Conservation (phyloP, 139 green algal species). For the Chlorella ohadii region DNA sequence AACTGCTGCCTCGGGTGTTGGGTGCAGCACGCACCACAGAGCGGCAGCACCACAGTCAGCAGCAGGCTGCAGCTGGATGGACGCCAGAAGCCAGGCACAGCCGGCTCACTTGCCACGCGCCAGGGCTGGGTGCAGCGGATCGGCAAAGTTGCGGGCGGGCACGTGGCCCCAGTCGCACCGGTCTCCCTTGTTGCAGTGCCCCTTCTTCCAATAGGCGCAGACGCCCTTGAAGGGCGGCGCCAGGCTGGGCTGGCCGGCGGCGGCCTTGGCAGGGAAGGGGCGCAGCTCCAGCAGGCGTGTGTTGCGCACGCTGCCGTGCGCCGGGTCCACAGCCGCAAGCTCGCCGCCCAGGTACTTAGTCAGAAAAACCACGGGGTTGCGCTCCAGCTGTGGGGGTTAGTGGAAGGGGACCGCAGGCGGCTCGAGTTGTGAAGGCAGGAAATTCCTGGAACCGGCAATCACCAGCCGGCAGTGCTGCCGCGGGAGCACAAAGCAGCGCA, state of each 20-base stretch:
- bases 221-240: neutral
- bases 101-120: too few species aligned
- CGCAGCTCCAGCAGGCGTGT: conserved; percentile 10
- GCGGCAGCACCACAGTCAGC: too few species aligned
- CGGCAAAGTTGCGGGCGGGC: neutral
- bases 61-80: too few species aligned
- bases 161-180: neutral
- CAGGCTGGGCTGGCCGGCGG: neutral
- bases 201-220: neutral
- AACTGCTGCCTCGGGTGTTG: too few species aligned
- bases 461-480: too few species aligned
- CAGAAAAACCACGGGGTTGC: neutral
- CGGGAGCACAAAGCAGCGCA: too few species aligned
- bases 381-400: neutral
- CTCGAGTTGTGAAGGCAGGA: too few species aligned
- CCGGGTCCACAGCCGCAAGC: neutral
- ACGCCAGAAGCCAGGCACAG: too few species aligned
- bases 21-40: too few species aligned
- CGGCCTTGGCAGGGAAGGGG: neutral
- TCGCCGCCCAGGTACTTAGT: neutral
- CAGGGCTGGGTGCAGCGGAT: too few species aligned
- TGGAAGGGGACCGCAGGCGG: neutral
- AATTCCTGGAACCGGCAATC: too few species aligned
- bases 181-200: neutral
- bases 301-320: neutral